Evolutionary conservation across 2,329 filamentous ascomycete species (phyloP).

Genomic region (Verticillium dahliae): DNA sequence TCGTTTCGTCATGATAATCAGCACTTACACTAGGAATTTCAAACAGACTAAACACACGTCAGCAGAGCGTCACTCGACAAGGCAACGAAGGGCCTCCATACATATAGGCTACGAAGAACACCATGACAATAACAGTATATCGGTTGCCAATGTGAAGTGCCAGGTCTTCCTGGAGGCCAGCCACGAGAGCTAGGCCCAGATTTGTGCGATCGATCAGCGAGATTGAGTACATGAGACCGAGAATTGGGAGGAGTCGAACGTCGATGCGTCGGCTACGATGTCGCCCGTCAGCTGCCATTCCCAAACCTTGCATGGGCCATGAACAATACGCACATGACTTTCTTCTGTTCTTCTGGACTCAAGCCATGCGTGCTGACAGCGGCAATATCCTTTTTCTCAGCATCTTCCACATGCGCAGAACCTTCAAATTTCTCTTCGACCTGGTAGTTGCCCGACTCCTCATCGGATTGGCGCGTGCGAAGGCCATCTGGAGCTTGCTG

Average conservation of each 20-base stretch:
- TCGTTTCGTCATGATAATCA: background rate
- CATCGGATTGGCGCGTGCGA: background rate
- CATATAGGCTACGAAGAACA: constrained; percentile 16
- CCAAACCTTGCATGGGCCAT: background rate
- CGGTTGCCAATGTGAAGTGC: constrained; percentile 7
- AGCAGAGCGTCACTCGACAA: background rate
- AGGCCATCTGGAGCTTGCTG: background rate
- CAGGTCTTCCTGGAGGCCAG: constrained; percentile 11
- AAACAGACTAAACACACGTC: constrained; percentile 1
- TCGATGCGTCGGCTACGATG: constrained; percentile 18
- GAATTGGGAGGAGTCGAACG: constrained; percentile 28
- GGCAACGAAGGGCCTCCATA: constrained; percentile 6
- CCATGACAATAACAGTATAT: constrained; percentile 11
- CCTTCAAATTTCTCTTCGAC: constrained; percentile 5
- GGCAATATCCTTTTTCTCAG: background rate
- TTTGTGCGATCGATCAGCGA: constrained; percentile 14
- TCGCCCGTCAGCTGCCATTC: background rate
- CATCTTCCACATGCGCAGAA: background rate
- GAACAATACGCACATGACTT: constrained; percentile 1
- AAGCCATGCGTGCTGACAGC: background rate
- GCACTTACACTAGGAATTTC: constrained; percentile 13
- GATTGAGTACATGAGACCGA: constrained; percentile 15
- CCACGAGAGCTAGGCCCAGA: constrained; percentile 9
- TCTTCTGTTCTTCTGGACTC: constrained; percentile 4
- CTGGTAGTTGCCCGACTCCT: constrained; percentile 1